A percentile compares a stretch with the other conserved stretches of the same genome.
Conservation (phyloP, 805 yeast genomes). For the Wickerhamomyces silvicola region DNA sequence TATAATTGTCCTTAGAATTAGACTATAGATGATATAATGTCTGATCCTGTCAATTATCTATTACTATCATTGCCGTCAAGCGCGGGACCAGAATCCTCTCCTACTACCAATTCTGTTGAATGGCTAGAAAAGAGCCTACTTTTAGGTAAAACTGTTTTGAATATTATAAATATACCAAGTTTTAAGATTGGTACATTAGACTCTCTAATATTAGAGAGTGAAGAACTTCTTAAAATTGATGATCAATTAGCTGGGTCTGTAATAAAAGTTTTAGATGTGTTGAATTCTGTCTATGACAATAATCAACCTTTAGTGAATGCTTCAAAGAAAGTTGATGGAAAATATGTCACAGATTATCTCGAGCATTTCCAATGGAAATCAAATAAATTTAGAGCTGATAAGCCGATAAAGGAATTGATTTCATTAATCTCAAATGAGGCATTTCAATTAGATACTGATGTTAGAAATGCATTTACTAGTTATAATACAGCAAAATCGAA, state of each 20-base stretch:
- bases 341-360: conserved; percentile 55
- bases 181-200: conserved; percentile 95
- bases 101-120: conserved; percentile 31
- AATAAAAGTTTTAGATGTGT: conserved; percentile 69
- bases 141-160: conserved; percentile 53
- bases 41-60: conserved; percentile 37
- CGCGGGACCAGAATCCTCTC: conserved; percentile 48
- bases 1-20: no score
- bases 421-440: conserved; percentile 70
- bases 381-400: conserved; percentile 79
- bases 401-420: conserved; percentile 71
- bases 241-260: conserved; percentile 66
- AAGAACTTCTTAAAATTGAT: conserved; percentile 80
- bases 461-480: conserved; percentile 63
- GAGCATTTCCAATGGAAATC: conserved; percentile 84
- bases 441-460: conserved; percentile 75
- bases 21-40: no score
- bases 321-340: conserved; percentile 46
- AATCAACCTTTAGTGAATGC: conserved; percentile 36
- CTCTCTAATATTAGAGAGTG: conserved; percentile 83
- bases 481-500: conserved; percentile 82
- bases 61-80: conserved; percentile 50
- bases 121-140: conserved; percentile 53
- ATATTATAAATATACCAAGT: conserved; percentile 60
- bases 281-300: conserved; percentile 41